Percentiles rank a stretch among this genome's conserved stretches.
Evolutionary conservation across 805 yeast species (phyloP).

Genomic region (Lipomyces chichibuensis): DNA sequence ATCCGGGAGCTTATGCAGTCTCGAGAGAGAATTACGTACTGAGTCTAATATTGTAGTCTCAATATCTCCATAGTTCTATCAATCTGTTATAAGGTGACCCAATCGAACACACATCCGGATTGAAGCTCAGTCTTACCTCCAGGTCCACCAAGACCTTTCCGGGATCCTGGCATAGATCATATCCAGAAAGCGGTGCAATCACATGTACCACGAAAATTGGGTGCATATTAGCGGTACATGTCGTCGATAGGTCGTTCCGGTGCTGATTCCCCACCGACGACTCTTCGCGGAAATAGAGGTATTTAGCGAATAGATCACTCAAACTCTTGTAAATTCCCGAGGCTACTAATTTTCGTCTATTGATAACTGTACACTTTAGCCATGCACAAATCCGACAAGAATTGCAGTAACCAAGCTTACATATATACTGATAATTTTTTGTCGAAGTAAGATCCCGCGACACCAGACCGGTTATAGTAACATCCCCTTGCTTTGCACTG

Average conservation of each 20-base stretch:
- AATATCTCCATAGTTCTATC: neutral
- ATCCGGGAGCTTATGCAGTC: neutral
- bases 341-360: conserved; percentile 12
- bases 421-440: conserved; percentile 27
- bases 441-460: conserved; percentile 4
- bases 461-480: conserved; percentile 13
- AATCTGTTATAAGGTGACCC: neutral
- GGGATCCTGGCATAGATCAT: conserved; percentile 35
- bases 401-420: conserved; percentile 3
- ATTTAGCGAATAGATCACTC: neutral
- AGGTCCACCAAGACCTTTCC: conserved; percentile 16
- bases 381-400: neutral
- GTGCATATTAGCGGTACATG: neutral
- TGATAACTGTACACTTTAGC: conserved; percentile 10
- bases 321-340: conserved; percentile 13
- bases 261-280: neutral
- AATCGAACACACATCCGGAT: neutral
- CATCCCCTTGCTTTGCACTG: neutral
- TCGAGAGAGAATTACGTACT: neutral
- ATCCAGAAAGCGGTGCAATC: conserved; percentile 16
- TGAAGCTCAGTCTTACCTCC: conserved; percentile 16
- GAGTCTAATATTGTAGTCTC: neutral
- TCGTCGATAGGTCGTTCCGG: neutral
- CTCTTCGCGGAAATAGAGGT: neutral
- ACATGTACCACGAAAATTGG: conserved; percentile 26